Conservation (phyloP, 116 monocot species). For the Papilionanthe hybrid region DNA sequence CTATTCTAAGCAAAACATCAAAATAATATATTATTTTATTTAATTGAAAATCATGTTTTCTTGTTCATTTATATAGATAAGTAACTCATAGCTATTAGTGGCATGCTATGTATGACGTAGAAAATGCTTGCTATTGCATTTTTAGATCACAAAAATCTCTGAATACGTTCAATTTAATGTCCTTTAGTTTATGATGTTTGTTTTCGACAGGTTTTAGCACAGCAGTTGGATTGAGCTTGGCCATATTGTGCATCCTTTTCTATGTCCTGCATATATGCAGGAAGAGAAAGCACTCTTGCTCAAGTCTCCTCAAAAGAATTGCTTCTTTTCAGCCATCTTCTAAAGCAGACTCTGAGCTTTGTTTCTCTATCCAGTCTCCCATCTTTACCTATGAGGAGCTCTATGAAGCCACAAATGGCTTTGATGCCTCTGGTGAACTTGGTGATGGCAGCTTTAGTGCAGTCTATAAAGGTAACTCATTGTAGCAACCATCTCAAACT, state of each 20-base stretch:
- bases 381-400: slow-evolving; percentile 55
- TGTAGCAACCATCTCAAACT: background rate
- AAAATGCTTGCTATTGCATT: too few species aligned
- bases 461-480: slow-evolving; percentile 52
- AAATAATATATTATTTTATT: too few species aligned
- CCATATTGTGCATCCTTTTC: background rate
- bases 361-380: slow-evolving; percentile 10
- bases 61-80: too few species aligned
- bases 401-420: slow-evolving; percentile 41
- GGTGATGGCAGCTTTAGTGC: slow-evolving; percentile 64
- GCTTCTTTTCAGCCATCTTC: slow-evolving; percentile 11
- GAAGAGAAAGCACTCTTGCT: background rate
- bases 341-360: slow-evolving; percentile 22
- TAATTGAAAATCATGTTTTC: too few species aligned
- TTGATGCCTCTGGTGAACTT: slow-evolving; percentile 35
- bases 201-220: background rate
- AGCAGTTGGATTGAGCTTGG: background rate
- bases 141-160: too few species aligned
- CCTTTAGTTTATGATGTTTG: background rate
- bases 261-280: background rate
- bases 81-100: too few species aligned
- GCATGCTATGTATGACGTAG: too few species aligned
- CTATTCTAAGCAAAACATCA: too few species aligned
- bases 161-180: background rate
- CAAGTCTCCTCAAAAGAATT: slow-evolving; percentile 9